Evolutionary conservation across 2,329 filamentous ascomycete species (phyloP).

Genomic region (Davidsoniella neocaledoniae): DNA sequence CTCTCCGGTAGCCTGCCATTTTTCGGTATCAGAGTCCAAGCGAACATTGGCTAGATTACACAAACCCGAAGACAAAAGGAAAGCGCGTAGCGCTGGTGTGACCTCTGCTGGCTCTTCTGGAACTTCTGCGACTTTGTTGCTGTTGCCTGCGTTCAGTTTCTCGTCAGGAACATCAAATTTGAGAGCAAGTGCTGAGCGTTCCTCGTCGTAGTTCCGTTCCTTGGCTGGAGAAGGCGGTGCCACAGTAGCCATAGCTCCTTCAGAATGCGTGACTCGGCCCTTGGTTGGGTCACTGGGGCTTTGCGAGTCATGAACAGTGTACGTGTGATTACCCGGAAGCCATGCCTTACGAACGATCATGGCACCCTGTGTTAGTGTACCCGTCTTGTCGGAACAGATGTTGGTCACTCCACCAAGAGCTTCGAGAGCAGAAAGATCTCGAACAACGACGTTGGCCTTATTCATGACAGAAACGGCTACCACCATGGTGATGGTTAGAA

Average conservation of each 20-base stretch:
- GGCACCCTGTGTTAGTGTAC: constrained; percentile 50
- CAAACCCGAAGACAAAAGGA: constrained; percentile 40
- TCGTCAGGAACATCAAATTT: constrained; percentile 47
- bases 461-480: constrained; percentile 48
- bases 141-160: constrained; percentile 25
- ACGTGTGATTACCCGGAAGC: constrained; percentile 39
- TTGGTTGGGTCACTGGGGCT: constrained; percentile 44
- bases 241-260: constrained; percentile 11
- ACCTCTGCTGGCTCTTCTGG: constrained; percentile 25
- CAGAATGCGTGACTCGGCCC: constrained; percentile 33
- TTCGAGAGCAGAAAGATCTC: constrained; percentile 50
- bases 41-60: constrained; percentile 49
- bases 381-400: constrained; percentile 60
- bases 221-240: constrained; percentile 18
- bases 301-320: constrained; percentile 44
- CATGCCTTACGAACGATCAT: constrained; percentile 55
- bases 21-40: constrained; percentile 33
- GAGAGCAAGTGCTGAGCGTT: constrained; percentile 41
- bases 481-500: constrained; percentile 55
- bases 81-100: constrained; percentile 32
- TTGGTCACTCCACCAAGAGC: constrained; percentile 55
- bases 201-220: constrained; percentile 37
- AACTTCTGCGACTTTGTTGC: constrained; percentile 20
- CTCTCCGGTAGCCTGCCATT: constrained; percentile 52
- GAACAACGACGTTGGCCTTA: constrained; percentile 46